These are phyloP conservation scores for Fusarium subglutinans DNA, from an alignment of 2,329 filamentous ascomycete genomes.

Conservation along the genomic window DNA sequence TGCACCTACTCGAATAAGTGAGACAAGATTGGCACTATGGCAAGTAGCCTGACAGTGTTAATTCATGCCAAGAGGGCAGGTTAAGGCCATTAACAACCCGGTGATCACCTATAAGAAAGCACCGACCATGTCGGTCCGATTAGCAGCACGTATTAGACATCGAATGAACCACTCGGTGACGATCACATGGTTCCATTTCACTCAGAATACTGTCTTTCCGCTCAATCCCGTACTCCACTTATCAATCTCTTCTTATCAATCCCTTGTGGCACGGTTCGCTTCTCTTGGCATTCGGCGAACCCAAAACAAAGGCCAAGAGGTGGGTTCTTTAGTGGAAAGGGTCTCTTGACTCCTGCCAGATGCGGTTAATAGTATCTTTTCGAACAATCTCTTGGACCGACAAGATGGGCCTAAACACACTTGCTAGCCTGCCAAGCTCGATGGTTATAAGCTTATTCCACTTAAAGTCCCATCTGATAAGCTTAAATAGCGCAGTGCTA, in stretches of 20 bases:
- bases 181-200: rapidly evolving
- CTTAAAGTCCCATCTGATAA: not conserved
- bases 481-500: not conserved
- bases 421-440: not conserved
- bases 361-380: not conserved
- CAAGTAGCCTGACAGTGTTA: too few species aligned
- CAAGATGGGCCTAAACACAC: rapidly evolving
- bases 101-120: not conserved
- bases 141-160: rapidly evolving
- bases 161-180: not conserved
- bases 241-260: not conserved
- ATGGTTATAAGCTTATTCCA: not conserved
- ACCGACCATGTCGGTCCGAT: not conserved
- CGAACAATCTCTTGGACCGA: not conserved
- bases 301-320: not conserved
- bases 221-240: not conserved
- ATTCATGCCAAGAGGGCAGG: rapidly evolving
- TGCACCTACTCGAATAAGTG: too few species aligned
- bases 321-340: not conserved
- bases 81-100: rapidly evolving
- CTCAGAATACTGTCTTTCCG: rapidly evolving
- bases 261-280: not conserved
- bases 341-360: not conserved
- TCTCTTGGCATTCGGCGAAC: not conserved
- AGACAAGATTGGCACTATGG: too few species aligned